Evolutionary conservation across 805 yeast species (phyloP).

Genomic region (Cyberlindnera mycetangii): DNA sequence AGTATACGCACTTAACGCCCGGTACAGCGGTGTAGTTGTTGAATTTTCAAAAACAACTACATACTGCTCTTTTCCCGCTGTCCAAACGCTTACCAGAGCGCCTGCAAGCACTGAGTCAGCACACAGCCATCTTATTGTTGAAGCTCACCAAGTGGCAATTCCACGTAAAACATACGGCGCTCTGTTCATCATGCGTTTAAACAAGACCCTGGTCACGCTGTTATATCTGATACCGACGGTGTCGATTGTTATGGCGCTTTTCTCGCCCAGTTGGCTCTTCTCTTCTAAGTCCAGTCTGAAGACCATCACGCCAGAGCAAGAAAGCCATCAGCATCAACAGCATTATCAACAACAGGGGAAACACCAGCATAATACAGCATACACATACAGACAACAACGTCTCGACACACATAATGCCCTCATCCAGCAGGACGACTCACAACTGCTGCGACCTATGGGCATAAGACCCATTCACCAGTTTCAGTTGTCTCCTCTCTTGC

Average conservation of each 20-base stretch:
- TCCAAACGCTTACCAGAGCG: background rate
- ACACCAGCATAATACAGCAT: background rate
- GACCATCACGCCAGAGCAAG: conserved; percentile 1
- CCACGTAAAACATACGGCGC: background rate
- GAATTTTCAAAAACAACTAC: too few species aligned
- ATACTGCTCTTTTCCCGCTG: background rate
- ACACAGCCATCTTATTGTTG: background rate
- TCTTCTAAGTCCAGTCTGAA: background rate
- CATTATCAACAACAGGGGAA: background rate
- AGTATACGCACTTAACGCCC: too few species aligned
- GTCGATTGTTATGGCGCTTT: conserved; percentile 10
- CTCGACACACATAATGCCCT: conserved; percentile 1
- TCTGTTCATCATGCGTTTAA: background rate
- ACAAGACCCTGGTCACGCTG: background rate
- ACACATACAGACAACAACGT: conserved; percentile 1
- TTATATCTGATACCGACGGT: conserved; percentile 8
- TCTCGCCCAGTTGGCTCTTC: conserved; percentile 13
- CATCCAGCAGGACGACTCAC: conserved; percentile 5
- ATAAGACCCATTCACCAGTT: conserved; percentile 55
- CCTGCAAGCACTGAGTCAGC: background rate
- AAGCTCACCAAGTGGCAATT: background rate
- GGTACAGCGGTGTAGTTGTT: too few species aligned
- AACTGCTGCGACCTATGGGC: conserved; percentile 8
- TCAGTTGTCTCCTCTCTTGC: conserved; percentile 64
- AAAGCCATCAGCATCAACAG: background rate